A percentile compares a stretch with the other conserved stretches of the same genome.
Evolutionary conservation across 306 rosid genomes (phyloP).

Genomic region (Dryas alaskensis): DNA sequence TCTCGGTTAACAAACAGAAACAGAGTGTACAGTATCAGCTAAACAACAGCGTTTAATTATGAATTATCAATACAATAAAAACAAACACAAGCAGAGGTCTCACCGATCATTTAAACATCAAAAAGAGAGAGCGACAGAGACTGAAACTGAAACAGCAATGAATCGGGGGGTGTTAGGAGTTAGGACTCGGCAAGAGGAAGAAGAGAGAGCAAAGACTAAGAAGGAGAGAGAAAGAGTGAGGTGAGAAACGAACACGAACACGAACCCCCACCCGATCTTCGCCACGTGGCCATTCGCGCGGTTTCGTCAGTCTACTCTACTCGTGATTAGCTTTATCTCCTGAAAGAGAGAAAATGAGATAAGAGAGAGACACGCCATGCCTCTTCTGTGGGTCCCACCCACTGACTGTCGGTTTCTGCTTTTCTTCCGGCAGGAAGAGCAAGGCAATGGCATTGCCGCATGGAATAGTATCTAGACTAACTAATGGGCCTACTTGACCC

Average conservation of each 20-base stretch:
- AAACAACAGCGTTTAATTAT: neutral
- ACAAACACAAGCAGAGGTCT: neutral
- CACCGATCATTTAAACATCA: slow-evolving; percentile 11
- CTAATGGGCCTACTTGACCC: neutral
- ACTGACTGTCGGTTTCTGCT: slow-evolving; percentile 1
- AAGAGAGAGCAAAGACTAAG: neutral
- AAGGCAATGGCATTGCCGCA: neutral
- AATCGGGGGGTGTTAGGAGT: neutral
- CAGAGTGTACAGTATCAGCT: neutral
- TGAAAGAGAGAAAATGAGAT: slow-evolving; percentile 14
- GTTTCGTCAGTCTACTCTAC: neutral
- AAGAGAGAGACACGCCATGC: slow-evolving; percentile 29
- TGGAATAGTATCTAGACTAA: neutral
- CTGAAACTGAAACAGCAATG: neutral
- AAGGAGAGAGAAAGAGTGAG: neutral
- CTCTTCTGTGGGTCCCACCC: slow-evolving; percentile 39
- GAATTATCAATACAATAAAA: neutral
- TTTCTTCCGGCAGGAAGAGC: slow-evolving; percentile 16
- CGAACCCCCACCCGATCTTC: slow-evolving; percentile 11
- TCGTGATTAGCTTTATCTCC: neutral
- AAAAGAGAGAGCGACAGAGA: neutral
- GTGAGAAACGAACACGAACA: neutral
- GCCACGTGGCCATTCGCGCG: slow-evolving; percentile 47
- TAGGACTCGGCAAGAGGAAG: neutral
- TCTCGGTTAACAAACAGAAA: neutral